Base-by-base conservation (phyloP, 345 rosid species). In the Eutrema heterophyllum region DNA sequence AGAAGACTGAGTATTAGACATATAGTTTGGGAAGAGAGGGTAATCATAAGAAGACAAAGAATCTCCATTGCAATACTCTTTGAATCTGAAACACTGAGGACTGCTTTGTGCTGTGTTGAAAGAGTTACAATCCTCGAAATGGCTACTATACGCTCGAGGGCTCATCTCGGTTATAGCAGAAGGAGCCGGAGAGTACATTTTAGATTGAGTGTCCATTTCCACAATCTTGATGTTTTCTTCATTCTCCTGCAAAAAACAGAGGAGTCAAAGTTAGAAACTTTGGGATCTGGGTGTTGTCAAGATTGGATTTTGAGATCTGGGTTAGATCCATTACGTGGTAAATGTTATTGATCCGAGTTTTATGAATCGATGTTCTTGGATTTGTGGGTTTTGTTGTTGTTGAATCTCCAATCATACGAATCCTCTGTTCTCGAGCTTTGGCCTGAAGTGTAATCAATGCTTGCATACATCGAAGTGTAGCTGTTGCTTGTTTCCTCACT, bases 391-490 rank as follows among this genome's bases (percentile, higher is more conserved):
- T 78, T 52, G 75, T 24, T 52, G 75, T 24, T 3, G 59, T 15
- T 32, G 80, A 64, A 76, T 88, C 97, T 30, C 84, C 89, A 5
- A 67, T 70, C 86, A 81, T 60, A 48, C 75, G 81, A 16, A 89
- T 81, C 79, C 96, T 82, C 73, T 86, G 93, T 65, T 87, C 89
- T 16, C 84, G 83, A 63, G 92, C 93, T 62, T 92, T 83, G n/a
- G 88, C 83, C 78, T 95, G 96, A 60, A 84, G 94, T 12, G 93
- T 83, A 15, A 88, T 81, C 80, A 89, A 83, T 15, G 97, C 95
- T 70, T 91, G 93, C 93, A 94, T 94, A 80, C 96, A 87, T 46
- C 89, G 43, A 50, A 95, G 90, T 2, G 99, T 95, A 64, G 89
- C 93, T 3, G 83, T 87, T 68, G 93, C 99, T 79, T 84, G 96